These are phyloP conservation scores for Hymenoscyphus fructigenus DNA, from an alignment of 2,329 filamentous ascomycete species.

Conservation along the genomic window DNA sequence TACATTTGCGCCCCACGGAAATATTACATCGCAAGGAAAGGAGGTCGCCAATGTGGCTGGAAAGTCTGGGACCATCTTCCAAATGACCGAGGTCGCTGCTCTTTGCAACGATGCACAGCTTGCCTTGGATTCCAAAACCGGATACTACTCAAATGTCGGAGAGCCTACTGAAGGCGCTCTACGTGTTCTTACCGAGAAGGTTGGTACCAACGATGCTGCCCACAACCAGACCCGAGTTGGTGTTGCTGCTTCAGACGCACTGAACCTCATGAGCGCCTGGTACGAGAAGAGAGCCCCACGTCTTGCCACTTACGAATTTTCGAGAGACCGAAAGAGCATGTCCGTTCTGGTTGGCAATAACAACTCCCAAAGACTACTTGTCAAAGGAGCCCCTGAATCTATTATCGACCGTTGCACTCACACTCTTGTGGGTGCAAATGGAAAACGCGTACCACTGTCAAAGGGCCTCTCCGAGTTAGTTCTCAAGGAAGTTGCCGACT, in stretches of 20 bases:
- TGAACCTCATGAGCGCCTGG: slow-evolving; percentile 79
- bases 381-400: slow-evolving; percentile 95
- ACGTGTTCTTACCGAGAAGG: slow-evolving; percentile 87
- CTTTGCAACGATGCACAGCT: slow-evolving; percentile 89
- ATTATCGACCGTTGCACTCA: slow-evolving; percentile 90
- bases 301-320: slow-evolving; percentile 93
- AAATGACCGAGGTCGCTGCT: slow-evolving; percentile 70
- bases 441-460: slow-evolving; percentile 72
- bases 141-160: slow-evolving; percentile 77
- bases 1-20: slow-evolving; percentile 82
- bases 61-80: slow-evolving; percentile 72
- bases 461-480: slow-evolving; percentile 69
- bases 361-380: slow-evolving; percentile 74
- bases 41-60: slow-evolving; percentile 65
- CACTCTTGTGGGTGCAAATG: slow-evolving; percentile 73
- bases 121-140: slow-evolving; percentile 74
- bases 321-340: slow-evolving; percentile 98
- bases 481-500: slow-evolving; percentile 78
- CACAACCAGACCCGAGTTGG: slow-evolving; percentile 51
- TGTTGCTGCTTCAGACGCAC: slow-evolving; percentile 55
- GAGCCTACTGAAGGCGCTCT: slow-evolving; percentile 95
- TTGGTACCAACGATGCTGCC: slow-evolving; percentile 64
- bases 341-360: slow-evolving; percentile 81
- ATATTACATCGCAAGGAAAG: slow-evolving; percentile 68
- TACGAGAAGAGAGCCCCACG: slow-evolving; percentile 76